phyloP scores from a whole-genome alignment of 192 early-diverging fungal genomes.

The Umbelopsis sp. region DNA sequence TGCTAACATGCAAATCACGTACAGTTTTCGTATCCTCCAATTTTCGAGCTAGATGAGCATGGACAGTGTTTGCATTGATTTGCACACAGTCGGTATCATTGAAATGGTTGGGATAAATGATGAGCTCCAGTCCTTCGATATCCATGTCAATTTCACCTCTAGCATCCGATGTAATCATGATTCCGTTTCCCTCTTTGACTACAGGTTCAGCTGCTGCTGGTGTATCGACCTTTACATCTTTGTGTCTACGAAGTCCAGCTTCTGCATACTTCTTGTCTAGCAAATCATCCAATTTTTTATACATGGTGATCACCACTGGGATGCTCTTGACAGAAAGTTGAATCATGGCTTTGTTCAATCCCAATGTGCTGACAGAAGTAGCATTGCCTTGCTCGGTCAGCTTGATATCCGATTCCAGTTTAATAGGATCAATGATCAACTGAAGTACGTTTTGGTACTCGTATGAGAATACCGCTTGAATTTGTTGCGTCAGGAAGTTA shows the following conservation, averaged over 20 bases:
- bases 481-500: constrained; percentile 45
- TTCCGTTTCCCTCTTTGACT: not conserved
- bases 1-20: constrained; percentile 28
- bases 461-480: constrained; percentile 65
- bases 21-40: constrained; percentile 10
- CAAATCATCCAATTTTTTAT: constrained; percentile 42
- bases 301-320: constrained; percentile 57
- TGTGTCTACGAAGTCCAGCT: constrained; percentile 7
- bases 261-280: constrained; percentile 58
- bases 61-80: constrained; percentile 23
- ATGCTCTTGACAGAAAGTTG: constrained; percentile 51
- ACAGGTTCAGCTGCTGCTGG: not conserved
- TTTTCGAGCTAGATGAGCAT: constrained; percentile 10
- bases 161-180: not conserved
- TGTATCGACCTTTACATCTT: not conserved
- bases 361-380: not conserved
- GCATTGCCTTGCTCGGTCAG: constrained; percentile 54
- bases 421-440: constrained; percentile 55
- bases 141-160: constrained; percentile 26
- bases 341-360: constrained; percentile 6
- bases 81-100: constrained; percentile 48
- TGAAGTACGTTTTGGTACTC: constrained; percentile 78
- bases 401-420: constrained; percentile 16
- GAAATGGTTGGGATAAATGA: constrained; percentile 49
- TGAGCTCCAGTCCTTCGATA: constrained; percentile 26